These are phyloP conservation scores for Blumeriella jaapii DNA, from an alignment of 2,329 filamentous ascomycete species.

Conservation along the genomic window DNA sequence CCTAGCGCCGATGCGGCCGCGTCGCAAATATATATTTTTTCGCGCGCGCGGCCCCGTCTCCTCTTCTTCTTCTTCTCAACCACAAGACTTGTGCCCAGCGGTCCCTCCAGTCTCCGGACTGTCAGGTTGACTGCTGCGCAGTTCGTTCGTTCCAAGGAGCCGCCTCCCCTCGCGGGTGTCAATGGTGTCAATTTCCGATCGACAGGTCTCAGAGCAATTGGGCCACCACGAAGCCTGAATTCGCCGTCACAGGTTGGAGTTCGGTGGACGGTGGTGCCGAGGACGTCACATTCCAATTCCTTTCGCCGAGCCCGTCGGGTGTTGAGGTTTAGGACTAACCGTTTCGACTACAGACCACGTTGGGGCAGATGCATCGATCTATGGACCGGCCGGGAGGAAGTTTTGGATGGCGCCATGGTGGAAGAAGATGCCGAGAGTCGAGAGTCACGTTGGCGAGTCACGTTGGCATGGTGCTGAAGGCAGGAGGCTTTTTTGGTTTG, in stretches of 20 bases:
- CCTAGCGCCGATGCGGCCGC: slow-evolving; percentile 12
- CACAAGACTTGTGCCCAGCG: slow-evolving; percentile 79
- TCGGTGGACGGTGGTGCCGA: slow-evolving; percentile 45
- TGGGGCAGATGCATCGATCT: background rate
- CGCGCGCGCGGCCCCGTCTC: slow-evolving; percentile 21
- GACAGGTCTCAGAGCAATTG: slow-evolving; percentile 85
- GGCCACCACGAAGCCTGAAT: slow-evolving; percentile 49
- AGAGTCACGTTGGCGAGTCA: too few relatives aligned
- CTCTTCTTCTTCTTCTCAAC: slow-evolving; percentile 32
- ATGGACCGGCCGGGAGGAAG: background rate
- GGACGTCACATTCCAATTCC: slow-evolving; percentile 81
- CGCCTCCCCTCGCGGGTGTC: slow-evolving; percentile 37
- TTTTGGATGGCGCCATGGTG: background rate
- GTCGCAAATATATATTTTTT: slow-evolving; percentile 18
- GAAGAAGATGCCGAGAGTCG: too few relatives aligned
- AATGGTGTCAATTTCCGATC: slow-evolving; percentile 85
- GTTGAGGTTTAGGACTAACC: slow-evolving; percentile 67
- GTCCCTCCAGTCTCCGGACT: slow-evolving; percentile 63
- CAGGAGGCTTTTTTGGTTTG: too few relatives aligned
- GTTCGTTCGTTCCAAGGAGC: slow-evolving; percentile 77
- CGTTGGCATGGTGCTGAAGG: too few relatives aligned
- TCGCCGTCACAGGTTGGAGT: slow-evolving; percentile 58
- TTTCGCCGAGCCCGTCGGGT: slow-evolving; percentile 84
- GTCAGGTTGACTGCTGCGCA: slow-evolving; percentile 70
- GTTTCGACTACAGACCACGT: slow-evolving; percentile 23